These are phyloP conservation scores for Leavenworthia alabamica DNA, from an alignment of 345 rosid species.

Conservation along the genomic window DNA sequence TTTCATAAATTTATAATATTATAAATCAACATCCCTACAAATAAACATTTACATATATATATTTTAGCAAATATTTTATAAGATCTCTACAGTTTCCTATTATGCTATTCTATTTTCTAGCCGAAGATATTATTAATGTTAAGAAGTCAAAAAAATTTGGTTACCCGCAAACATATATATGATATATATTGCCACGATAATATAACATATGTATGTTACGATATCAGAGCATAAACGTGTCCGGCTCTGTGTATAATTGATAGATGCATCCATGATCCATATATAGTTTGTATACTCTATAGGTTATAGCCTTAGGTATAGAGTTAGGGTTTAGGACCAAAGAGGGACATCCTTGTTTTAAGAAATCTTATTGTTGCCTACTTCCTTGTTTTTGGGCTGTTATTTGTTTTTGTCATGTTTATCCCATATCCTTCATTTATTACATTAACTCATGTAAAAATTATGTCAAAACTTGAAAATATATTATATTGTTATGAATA, in stretches of 20 bases:
- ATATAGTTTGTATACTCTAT: no score
- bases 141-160: not conserved
- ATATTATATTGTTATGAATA: no score
- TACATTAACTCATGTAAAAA: no score
- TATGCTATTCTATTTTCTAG: no score
- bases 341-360: constrained; percentile 41
- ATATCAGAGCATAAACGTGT: not conserved
- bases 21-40: not conserved
- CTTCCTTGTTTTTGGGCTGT: constrained; percentile 26
- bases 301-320: no score
- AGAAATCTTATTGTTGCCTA: constrained; percentile 31
- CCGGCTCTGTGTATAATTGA: not conserved
- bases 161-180: not conserved
- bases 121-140: not conserved
- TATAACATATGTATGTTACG: not conserved
- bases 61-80: no score
- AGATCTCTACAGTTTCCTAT: not conserved
- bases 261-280: not conserved
- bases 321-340: constrained; percentile 3
- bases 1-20: not conserved
- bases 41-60: no score
- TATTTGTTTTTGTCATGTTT: constrained; percentile 4
- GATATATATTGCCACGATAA: not conserved
- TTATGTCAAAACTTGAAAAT: no score
- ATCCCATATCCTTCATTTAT: not conserved